Percentiles rank a stretch among this genome's conserved stretches.
These are phyloP conservation scores for Calonectria pauciramosa DNA, from an alignment of 2,329 filamentous ascomycete genomes.

Conservation along the genomic window DNA sequence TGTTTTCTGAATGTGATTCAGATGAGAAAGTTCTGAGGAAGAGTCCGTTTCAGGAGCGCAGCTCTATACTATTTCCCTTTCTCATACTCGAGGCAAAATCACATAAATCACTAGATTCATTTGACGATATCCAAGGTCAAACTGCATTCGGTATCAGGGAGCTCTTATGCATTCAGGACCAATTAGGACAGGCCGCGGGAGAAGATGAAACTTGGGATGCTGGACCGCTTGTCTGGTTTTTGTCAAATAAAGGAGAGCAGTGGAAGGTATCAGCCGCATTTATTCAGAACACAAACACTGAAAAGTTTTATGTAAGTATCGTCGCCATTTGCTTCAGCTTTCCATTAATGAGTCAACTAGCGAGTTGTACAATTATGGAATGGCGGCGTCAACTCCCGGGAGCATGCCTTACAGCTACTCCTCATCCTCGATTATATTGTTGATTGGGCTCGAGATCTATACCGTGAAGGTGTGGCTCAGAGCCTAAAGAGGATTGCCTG, in stretches of 20 bases:
- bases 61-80: slow-evolving; percentile 26
- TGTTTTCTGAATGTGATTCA: background rate
- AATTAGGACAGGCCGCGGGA: slow-evolving; percentile 6
- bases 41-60: slow-evolving; percentile 2
- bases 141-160: slow-evolving; percentile 31
- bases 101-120: slow-evolving; percentile 10
- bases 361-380: slow-evolving; percentile 24
- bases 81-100: slow-evolving; percentile 32
- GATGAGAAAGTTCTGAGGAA: background rate
- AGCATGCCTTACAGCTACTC: slow-evolving; percentile 36
- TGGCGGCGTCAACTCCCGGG: slow-evolving; percentile 20
- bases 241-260: slow-evolving; percentile 1
- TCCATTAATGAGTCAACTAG: background rate
- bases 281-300: background rate
- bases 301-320: background rate
- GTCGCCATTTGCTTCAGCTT: background rate
- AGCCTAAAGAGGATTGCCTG: background rate
- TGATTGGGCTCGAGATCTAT: slow-evolving; percentile 40
- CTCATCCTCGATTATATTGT: slow-evolving; percentile 40
- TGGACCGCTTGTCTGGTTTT: slow-evolving; percentile 13
- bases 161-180: slow-evolving; percentile 23
- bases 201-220: slow-evolving; percentile 3
- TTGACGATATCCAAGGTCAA: slow-evolving; percentile 19
- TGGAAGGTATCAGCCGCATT: slow-evolving; percentile 8
- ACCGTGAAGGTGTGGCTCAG: slow-evolving; percentile 28